Conservation (phyloP, 805 yeast species). For the Clavispora carvajalis region DNA sequence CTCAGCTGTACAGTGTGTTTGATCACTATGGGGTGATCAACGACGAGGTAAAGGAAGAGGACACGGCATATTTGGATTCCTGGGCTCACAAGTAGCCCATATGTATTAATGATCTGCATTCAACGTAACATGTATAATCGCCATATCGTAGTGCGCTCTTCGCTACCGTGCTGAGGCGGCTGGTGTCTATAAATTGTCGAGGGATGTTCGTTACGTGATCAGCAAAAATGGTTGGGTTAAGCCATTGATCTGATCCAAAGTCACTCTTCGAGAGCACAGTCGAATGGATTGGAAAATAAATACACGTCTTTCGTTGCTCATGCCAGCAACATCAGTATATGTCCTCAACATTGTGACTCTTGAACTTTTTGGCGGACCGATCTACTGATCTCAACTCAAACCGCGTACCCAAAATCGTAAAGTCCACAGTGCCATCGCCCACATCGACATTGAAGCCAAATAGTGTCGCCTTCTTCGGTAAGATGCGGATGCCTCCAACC, state of each 20-base stretch:
- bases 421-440: slow-evolving; percentile 41
- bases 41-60: slow-evolving; percentile 31
- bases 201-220: too few species aligned
- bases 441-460: slow-evolving; percentile 47
- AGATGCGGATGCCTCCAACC: slow-evolving; percentile 60
- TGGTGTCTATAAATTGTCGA: too few species aligned
- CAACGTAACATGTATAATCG: too few species aligned
- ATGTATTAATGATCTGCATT: not conserved
- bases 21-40: slow-evolving; percentile 37
- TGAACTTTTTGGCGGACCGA: slow-evolving; percentile 79
- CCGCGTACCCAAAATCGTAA: slow-evolving; percentile 74
- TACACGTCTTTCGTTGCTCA: too few species aligned
- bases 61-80: slow-evolving; percentile 44
- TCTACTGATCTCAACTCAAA: slow-evolving; percentile 72
- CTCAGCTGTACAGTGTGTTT: slow-evolving; percentile 33
- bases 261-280: too few species aligned
- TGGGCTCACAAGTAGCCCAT: slow-evolving; percentile 25
- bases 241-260: too few species aligned
- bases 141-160: too few species aligned
- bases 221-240: too few species aligned
- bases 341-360: slow-evolving; percentile 69
- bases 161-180: too few species aligned
- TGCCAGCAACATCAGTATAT: slow-evolving; percentile 18
- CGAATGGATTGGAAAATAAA: too few species aligned
- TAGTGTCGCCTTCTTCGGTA: slow-evolving; percentile 63